phyloP scores from a whole-genome alignment of 2,329 filamentous ascomycete genomes.

The Akanthomyces lecanii region DNA sequence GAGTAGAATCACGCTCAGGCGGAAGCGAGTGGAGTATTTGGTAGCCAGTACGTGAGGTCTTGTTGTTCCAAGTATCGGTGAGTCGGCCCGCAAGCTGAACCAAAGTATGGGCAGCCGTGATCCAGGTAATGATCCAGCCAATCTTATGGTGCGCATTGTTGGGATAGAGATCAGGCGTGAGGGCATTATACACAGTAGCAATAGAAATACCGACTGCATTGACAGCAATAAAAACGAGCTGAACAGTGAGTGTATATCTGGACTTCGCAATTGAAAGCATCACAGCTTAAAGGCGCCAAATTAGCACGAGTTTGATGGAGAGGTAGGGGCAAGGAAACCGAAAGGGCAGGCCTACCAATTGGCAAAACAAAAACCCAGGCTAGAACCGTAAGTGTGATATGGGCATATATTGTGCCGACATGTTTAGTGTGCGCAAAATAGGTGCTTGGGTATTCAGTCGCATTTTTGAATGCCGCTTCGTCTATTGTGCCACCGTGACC shows the following conservation, averaged over 20 bases:
- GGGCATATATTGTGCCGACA: constrained; percentile 57
- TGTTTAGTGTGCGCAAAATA: constrained; percentile 58
- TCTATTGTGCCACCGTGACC: constrained; percentile 14
- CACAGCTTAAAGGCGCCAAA: constrained; percentile 51
- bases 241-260: constrained; percentile 63
- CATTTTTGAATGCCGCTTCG: constrained; percentile 20
- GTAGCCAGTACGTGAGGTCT: constrained; percentile 10
- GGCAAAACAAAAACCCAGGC: constrained; percentile 72
- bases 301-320: constrained; percentile 4
- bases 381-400: constrained; percentile 66
- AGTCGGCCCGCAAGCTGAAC: constrained; percentile 63
- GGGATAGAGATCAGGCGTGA: constrained; percentile 80
- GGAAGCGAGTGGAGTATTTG: constrained; percentile 13
- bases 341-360: constrained; percentile 52
- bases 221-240: constrained; percentile 61
- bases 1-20: background rate
- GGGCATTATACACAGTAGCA: constrained; percentile 69
- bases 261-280: constrained; percentile 84
- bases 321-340: background rate
- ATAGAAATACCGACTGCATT: constrained; percentile 63
- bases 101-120: constrained; percentile 65
- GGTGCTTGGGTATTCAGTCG: constrained; percentile 39
- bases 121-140: constrained; percentile 77
- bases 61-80: constrained; percentile 32
- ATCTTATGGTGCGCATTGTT: constrained; percentile 86